These are phyloP conservation scores for Yamadazyma paraphyllophila DNA, from an alignment of 805 yeast genomes.

Conservation along the genomic window DNA sequence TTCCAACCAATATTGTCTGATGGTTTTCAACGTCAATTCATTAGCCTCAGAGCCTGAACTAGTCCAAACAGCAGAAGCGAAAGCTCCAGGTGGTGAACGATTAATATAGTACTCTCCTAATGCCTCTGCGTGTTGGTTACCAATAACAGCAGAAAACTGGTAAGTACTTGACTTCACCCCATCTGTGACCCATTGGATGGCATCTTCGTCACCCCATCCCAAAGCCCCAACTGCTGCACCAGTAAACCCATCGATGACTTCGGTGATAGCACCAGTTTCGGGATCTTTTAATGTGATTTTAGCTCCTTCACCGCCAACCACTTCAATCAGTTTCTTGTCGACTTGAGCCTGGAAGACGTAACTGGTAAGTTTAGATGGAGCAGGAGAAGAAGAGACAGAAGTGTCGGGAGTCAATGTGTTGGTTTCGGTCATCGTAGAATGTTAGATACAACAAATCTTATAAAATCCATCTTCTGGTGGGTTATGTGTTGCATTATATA, in stretches of 20 bases:
- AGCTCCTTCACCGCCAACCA: constrained; percentile 43
- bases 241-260: constrained; percentile 24
- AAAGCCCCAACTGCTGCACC: constrained; percentile 37
- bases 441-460: too few relatives aligned
- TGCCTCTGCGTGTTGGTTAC: constrained; percentile 23
- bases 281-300: constrained; percentile 39
- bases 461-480: too few relatives aligned
- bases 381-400: constrained; percentile 14
- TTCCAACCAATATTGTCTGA: constrained; percentile 26
- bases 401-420: constrained; percentile 10
- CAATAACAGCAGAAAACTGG: constrained; percentile 23
- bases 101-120: constrained; percentile 29
- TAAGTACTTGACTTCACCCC: constrained; percentile 23
- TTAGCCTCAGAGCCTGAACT: constrained; percentile 31
- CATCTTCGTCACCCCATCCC: constrained; percentile 30
- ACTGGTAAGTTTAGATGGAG: constrained; percentile 20
- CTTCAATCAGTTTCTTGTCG: constrained; percentile 35
- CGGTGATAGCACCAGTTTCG: constrained; percentile 31
- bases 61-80: constrained; percentile 42
- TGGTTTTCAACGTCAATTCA: constrained; percentile 27
- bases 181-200: constrained; percentile 18
- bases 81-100: constrained; percentile 43
- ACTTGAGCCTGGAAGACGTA: constrained; percentile 45
- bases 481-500: too few relatives aligned
- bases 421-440: not conserved